phyloP scores from a whole-genome alignment of 2,329 filamentous ascomycete species.

The Fusarium transvaalense region DNA sequence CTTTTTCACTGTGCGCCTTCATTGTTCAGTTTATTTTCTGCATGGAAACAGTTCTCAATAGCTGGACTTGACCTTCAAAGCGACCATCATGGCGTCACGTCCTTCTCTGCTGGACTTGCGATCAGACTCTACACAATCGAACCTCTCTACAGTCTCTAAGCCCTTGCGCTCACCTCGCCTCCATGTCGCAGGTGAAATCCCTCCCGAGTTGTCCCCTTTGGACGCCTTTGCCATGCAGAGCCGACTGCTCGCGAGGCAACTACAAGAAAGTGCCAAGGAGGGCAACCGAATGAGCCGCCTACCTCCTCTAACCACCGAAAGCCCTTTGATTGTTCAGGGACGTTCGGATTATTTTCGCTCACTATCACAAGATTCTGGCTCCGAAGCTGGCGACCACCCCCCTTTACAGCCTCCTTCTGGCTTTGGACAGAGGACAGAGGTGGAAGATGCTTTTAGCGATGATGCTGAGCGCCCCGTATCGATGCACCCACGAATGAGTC shows the following conservation, averaged over 20 bases:
- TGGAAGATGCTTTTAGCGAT: slow-evolving; percentile 67
- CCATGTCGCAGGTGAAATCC: slow-evolving; percentile 82
- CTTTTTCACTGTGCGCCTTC: slow-evolving; percentile 6
- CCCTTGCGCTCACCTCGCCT: slow-evolving; percentile 79
- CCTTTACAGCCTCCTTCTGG: slow-evolving; percentile 47
- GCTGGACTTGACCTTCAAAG: slow-evolving; percentile 25
- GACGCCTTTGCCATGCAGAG: slow-evolving; percentile 96
- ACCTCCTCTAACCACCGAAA: slow-evolving; percentile 84
- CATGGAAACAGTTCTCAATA: slow-evolving; percentile 36
- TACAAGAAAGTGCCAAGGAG: slow-evolving; percentile 81
- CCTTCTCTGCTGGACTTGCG: slow-evolving; percentile 71
- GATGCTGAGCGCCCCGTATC: slow-evolving; percentile 73
- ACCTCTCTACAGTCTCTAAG: slow-evolving; percentile 59
- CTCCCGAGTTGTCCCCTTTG: slow-evolving; percentile 91
- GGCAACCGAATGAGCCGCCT: slow-evolving; percentile 87
- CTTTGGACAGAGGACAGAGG: slow-evolving; percentile 65
- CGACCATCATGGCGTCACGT: slow-evolving; percentile 64
- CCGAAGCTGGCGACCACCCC: slow-evolving; percentile 56
- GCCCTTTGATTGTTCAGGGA: slow-evolving; percentile 79
- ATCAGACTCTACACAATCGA: slow-evolving; percentile 67
- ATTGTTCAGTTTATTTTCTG: slow-evolving; percentile 12
- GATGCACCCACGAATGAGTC: slow-evolving; percentile 81
- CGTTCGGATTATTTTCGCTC: slow-evolving; percentile 86
- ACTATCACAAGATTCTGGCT: slow-evolving; percentile 72
- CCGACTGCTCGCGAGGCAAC: slow-evolving; percentile 84